Conservation (phyloP, 371 early-diverging fungal species). For the Zychaea mexicana region DNA sequence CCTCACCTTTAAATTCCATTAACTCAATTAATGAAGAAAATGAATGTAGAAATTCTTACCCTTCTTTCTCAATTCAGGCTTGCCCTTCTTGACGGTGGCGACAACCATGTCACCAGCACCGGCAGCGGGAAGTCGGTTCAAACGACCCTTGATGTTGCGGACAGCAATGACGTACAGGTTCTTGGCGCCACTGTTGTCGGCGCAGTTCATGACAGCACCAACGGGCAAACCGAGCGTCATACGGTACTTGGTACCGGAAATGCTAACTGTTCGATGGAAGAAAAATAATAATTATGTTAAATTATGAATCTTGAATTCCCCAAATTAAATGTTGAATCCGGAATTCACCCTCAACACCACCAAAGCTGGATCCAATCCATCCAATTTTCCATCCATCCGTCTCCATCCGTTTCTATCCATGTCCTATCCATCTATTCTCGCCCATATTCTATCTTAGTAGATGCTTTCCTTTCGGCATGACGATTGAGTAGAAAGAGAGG, state of each 20-base stretch:
- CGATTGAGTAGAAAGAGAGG: not conserved
- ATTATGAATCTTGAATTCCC: too few relatives aligned
- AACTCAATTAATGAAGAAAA: too few relatives aligned
- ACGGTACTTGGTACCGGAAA: constrained; percentile 96
- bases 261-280: constrained; percentile 61
- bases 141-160: constrained; percentile 94
- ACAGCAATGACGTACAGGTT: constrained; percentile 99
- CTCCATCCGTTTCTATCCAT: too few relatives aligned
- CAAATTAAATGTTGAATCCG: too few relatives aligned
- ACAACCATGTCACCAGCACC: constrained; percentile 99
- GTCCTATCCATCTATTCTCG: not conserved
- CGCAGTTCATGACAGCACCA: constrained; percentile 99
- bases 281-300: too few relatives aligned
- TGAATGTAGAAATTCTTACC: constrained; percentile 48
- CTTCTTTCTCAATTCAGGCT: constrained; percentile 99
- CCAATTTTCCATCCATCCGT: constrained; percentile 15
- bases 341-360: too few relatives aligned
- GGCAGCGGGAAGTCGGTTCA: constrained; percentile 99
- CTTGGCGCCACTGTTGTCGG: constrained; percentile 99
- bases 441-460: not conserved
- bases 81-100: constrained; percentile 99
- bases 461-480: constrained; percentile 18
- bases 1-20: not conserved
- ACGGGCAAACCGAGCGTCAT: constrained; percentile 99
- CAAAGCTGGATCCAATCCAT: too few relatives aligned